Percentiles rank a stretch among this genome's conserved stretches.
Conservation (phyloP, 257 asterid genomes). For the Handroanthus guayacan region DNA sequence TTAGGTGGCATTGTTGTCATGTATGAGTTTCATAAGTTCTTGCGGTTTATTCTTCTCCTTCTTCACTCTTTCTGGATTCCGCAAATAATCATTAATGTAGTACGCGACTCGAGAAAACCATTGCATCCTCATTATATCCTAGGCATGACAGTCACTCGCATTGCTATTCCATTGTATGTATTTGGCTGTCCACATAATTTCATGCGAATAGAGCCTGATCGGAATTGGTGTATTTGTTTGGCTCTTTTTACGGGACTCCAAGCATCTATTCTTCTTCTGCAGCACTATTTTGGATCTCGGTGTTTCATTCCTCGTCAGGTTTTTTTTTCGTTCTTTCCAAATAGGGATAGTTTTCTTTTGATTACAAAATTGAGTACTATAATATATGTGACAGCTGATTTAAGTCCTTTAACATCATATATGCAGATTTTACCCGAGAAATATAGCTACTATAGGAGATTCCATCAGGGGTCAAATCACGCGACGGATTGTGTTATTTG, state of each 20-base stretch:
- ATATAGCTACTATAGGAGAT: slow-evolving; percentile 82
- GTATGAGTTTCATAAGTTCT: slow-evolving; percentile 88
- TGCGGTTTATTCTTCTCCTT: slow-evolving; percentile 77
- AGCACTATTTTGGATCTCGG: slow-evolving; percentile 93
- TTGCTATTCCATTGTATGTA: slow-evolving; percentile 81
- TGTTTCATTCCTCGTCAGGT: slow-evolving; percentile 98
- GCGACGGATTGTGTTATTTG: slow-evolving; percentile 90
- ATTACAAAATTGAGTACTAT: background rate
- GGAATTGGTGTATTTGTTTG: slow-evolving; percentile 77
- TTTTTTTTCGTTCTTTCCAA: slow-evolving; percentile 21
- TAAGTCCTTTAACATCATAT: slow-evolving; percentile 3
- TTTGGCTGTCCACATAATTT: slow-evolving; percentile 95
- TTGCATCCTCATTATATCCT: slow-evolving; percentile 91
- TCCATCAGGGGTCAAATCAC: slow-evolving; percentile 64
- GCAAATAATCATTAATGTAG: slow-evolving; percentile 76
- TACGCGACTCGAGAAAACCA: slow-evolving; percentile 92
- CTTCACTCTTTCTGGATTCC: slow-evolving; percentile 97
- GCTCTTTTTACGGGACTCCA: slow-evolving; percentile 77
- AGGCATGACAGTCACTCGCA: slow-evolving; percentile 89
- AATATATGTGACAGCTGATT: slow-evolving; percentile 22
- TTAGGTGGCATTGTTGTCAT: slow-evolving; percentile 85
- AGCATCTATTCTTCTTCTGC: slow-evolving; percentile 79
- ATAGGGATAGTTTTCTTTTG: background rate
- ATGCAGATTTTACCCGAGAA: slow-evolving; percentile 92
- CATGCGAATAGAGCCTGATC: slow-evolving; percentile 87